Evolutionary conservation across 75 land plant species (phyloP), one percentile per base, ranked within the genome.

Genomic region (Larix kaempferi): DNA sequence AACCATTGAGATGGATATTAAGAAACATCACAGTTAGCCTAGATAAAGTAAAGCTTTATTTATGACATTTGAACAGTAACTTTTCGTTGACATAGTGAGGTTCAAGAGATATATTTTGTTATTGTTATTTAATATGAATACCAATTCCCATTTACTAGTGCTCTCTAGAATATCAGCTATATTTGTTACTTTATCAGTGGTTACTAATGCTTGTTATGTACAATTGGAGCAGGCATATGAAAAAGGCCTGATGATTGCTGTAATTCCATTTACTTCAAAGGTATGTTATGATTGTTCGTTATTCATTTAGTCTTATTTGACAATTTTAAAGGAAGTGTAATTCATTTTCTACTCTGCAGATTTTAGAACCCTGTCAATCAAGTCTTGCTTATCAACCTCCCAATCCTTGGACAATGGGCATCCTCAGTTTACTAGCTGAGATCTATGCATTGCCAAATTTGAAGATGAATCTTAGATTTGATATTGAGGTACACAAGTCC

Each of bases 171-270:
- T 21, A 39, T 6, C 23, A 14, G 44, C 3, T 69, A 17, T 41
- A 57, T 74, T 58, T 17, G 37, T 16, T 26, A 58, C 76, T 19
- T 74, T 19, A 35, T 67, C 15, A 67, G 71, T 19, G 52, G 17
- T 69, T 19, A 17, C 76, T 74, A 74, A 58, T 23, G 26, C 25
- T 16, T 57, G 27, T 6, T 60, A 66, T 76, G 39, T 76, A 39
- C 52, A 37, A 15, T 75, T 49, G 87, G 59, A 61, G 63, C 93
- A 97, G 99, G 99, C 99, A 74, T 97, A 94, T 85, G 98, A 97
- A 78, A 97, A 90, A 80, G 99, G 99, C n/a, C 81, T 97, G 72
- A 97, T 97, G 99, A 97, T 97, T 87, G 99, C 98, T n/a, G 93
- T 97, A 4, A 94, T 97, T 74, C 99, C 99, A 69, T 97, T 97